These are phyloP conservation scores for Leccinum rimulosum DNA, from an alignment of 768 basidiomycete genomes.

Conservation along the genomic window DNA sequence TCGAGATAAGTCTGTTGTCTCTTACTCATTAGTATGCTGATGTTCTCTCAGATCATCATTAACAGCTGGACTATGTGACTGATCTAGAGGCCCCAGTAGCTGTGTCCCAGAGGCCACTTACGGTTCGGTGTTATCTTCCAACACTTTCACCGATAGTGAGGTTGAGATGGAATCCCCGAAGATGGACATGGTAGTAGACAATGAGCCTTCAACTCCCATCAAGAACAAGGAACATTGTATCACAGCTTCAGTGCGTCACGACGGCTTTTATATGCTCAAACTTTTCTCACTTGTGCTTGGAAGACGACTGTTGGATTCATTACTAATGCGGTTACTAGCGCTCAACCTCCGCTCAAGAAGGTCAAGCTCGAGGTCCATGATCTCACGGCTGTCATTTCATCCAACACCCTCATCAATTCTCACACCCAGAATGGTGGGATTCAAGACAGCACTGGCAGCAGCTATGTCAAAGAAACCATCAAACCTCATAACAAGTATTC, in stretches of 20 bases:
- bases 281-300: not conserved
- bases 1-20: not conserved
- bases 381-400: not conserved
- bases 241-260: not conserved
- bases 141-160: too few species aligned
- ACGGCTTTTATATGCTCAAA: too few species aligned
- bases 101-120: not conserved
- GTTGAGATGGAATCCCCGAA: too few species aligned
- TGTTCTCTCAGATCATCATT: too few species aligned
- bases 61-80: not conserved
- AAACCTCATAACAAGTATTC: not conserved
- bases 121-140: not conserved
- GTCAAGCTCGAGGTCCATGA: not conserved
- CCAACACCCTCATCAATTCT: not conserved
- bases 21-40: too few species aligned
- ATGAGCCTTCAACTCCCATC: not conserved
- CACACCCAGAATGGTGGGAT: not conserved
- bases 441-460: not conserved
- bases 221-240: not conserved
- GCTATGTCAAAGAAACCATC: not conserved
- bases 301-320: not conserved
- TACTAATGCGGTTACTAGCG: not conserved
- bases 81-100: not conserved
- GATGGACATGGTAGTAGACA: not conserved
- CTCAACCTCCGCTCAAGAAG: not conserved